Conservation (phyloP, 2,329 filamentous ascomycete species). For the Diplocarpon mali region DNA sequence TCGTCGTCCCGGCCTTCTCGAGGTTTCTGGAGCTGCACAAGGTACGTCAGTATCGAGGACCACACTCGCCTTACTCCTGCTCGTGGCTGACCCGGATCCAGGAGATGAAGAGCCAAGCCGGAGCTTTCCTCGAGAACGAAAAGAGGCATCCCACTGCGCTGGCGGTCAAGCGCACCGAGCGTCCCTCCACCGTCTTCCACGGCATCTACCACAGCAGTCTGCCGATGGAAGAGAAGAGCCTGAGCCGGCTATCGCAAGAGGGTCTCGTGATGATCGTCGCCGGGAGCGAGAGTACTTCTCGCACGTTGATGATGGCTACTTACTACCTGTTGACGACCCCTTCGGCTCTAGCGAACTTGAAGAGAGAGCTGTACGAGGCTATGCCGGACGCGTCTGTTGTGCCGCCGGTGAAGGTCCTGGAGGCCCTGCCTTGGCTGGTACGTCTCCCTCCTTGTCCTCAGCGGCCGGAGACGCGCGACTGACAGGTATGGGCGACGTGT, state of each 20-base stretch:
- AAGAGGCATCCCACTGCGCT: constrained; percentile 2
- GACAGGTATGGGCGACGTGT: neutral
- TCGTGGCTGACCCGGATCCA: neutral
- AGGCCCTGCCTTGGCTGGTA: constrained; percentile 2
- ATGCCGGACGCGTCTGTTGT: constrained; percentile 3
- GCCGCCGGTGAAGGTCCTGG: constrained; percentile 3
- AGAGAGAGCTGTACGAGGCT: constrained; percentile 25
- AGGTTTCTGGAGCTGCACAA: constrained; percentile 4
- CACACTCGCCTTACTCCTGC: neutral
- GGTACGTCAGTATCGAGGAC: neutral
- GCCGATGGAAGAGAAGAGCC: constrained; percentile 26
- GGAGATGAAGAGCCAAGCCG: constrained; percentile 5
- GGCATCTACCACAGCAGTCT: constrained; percentile 19
- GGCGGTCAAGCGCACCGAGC: constrained; percentile 2
- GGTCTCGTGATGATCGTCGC: constrained; percentile 26
- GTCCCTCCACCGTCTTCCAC: constrained; percentile 15
- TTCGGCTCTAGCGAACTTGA: constrained; percentile 20
- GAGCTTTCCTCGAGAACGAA: constrained; percentile 4
- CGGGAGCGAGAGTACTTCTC: constrained; percentile 29
- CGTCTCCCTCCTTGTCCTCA: neutral
- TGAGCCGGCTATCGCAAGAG: constrained; percentile 26
- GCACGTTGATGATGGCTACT: constrained; percentile 25
- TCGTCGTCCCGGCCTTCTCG: constrained; percentile 15
- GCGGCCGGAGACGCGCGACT: neutral
- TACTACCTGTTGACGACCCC: constrained; percentile 29